A percentile compares a stretch with the other conserved stretches of the same genome.
These are phyloP conservation scores for Curvularia eragrostidis DNA, from an alignment of 2,329 filamentous ascomycete species.

Conservation along the genomic window DNA sequence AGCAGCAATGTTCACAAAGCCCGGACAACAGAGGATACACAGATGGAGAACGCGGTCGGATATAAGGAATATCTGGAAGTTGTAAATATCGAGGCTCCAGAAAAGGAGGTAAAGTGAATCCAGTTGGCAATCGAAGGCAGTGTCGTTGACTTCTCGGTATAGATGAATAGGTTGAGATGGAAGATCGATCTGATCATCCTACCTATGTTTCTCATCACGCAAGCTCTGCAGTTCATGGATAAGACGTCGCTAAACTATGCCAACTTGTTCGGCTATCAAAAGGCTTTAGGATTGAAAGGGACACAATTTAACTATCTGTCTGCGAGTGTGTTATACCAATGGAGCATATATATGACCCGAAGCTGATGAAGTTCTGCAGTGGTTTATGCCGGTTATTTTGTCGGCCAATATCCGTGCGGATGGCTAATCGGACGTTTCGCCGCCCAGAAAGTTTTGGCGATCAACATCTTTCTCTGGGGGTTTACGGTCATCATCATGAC, in stretches of 20 bases:
- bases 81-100: constrained; percentile 17
- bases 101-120: constrained; percentile 14
- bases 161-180: constrained; percentile 25
- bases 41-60: constrained; percentile 22
- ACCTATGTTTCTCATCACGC: constrained; percentile 33
- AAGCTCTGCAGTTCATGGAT: constrained; percentile 34
- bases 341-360: no score
- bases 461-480: constrained; percentile 46
- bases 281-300: constrained; percentile 44
- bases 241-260: constrained; percentile 37
- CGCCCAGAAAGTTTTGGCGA: constrained; percentile 46
- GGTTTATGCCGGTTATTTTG: constrained; percentile 52
- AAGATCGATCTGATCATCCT: constrained; percentile 34
- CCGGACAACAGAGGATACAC: not conserved
- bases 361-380: constrained; percentile 16
- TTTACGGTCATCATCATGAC: constrained; percentile 46
- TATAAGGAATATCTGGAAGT: constrained; percentile 27
- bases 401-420: constrained; percentile 53
- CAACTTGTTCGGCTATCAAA: constrained; percentile 47
- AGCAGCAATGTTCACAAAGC: not conserved
- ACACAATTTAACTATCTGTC: constrained; percentile 48
- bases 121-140: not conserved
- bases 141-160: not conserved
- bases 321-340: constrained; percentile 23
- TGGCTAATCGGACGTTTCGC: constrained; percentile 50